Evolutionary conservation across 768 basidiomycete species (phyloP).

Genomic region (Holtermannia corniformis): DNA sequence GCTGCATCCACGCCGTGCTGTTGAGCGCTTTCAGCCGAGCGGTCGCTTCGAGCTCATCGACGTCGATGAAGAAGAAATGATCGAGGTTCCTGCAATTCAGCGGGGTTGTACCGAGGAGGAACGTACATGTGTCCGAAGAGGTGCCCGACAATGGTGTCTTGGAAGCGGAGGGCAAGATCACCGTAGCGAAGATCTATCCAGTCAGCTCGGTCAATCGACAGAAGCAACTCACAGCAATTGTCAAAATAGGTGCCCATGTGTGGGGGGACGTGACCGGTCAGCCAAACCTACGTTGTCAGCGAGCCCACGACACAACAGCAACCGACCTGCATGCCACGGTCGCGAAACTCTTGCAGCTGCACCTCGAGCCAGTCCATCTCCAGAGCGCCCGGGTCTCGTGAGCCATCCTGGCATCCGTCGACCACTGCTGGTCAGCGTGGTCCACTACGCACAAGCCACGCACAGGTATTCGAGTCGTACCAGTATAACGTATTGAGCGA

Average conservation of each 20-base stretch:
- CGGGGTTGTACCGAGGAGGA: conserved; percentile 1
- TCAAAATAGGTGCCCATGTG: conserved; percentile 69
- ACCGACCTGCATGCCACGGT: conserved; percentile 66
- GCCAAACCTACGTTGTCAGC: conserved; percentile 41
- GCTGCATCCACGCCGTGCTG: neutral
- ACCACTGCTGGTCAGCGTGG: conserved; percentile 49
- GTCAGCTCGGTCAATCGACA: conserved; percentile 6
- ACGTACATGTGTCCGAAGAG: conserved; percentile 59
- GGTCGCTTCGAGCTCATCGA: conserved; percentile 34
- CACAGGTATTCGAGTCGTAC: conserved; percentile 80
- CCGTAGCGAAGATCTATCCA: conserved; percentile 47
- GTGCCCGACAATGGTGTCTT: conserved; percentile 80
- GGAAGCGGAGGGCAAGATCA: conserved; percentile 63
- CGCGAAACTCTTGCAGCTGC: conserved; percentile 59
- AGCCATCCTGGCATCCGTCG: conserved; percentile 58
- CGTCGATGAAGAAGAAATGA: conserved; percentile 46
- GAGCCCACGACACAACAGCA: conserved; percentile 45
- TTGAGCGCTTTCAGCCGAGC: neutral
- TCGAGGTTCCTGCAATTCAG: conserved; percentile 58
- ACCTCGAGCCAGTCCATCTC: conserved; percentile 86
- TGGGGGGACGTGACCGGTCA: conserved; percentile 74
- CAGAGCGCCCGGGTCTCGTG: conserved; percentile 72
- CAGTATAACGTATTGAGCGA: conserved; percentile 86
- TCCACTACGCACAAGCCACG: conserved; percentile 8
- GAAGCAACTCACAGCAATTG: conserved; percentile 60